A percentile compares a stretch with the other conserved stretches of the same genome.
Evolutionary conservation across 257 asterid species (phyloP).

Genomic region (Jaltomata sinuosa): DNA sequence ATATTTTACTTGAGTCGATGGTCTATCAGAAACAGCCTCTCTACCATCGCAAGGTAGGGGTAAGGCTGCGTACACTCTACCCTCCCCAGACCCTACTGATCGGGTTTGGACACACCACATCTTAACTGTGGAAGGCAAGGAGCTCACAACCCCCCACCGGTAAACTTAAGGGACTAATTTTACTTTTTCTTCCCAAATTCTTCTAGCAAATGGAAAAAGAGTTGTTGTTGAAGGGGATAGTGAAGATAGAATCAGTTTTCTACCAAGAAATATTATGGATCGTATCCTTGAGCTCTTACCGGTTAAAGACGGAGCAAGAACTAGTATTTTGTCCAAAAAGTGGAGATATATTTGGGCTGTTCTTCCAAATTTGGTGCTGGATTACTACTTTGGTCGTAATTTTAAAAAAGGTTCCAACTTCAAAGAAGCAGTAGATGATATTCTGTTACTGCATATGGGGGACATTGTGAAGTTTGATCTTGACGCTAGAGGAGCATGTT

Average conservation of each 20-base stretch:
- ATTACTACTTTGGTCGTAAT: background rate
- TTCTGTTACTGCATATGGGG: background rate
- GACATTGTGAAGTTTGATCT: background rate
- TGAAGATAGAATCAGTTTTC: background rate
- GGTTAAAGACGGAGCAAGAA: background rate
- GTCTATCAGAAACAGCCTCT: no score
- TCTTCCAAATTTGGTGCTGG: background rate
- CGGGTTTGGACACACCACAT: no score
- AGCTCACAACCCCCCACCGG: no score
- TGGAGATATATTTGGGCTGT: background rate
- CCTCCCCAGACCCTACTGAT: no score
- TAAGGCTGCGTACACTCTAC: no score
- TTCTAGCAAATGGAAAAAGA: background rate
- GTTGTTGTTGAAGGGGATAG: background rate
- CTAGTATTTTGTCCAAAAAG: background rate
- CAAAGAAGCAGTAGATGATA: background rate
- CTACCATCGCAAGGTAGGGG: no score
- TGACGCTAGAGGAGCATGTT: background rate
- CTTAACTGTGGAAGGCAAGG: no score
- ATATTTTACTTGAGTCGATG: no score
- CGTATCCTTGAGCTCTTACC: background rate
- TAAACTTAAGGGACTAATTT: background rate
- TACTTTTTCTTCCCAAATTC: background rate
- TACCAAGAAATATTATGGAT: background rate
- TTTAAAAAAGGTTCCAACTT: background rate